Base-by-base conservation (phyloP, 2,329 filamentous ascomycete genomes). In the Bertia moriformis region DNA sequence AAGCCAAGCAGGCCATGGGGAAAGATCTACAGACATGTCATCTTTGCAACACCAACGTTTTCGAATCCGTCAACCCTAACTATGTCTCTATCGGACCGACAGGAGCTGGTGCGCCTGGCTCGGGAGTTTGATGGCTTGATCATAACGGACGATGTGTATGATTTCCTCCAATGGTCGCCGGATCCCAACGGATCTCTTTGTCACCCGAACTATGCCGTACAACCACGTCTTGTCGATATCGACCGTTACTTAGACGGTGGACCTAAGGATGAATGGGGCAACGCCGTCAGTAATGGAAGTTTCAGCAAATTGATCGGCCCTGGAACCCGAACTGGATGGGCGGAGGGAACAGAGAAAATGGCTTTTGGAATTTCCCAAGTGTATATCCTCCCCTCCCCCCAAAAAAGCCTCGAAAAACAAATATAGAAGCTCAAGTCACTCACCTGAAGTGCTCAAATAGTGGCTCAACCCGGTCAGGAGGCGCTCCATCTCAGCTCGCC, bases 131-230 rank as follows among this genome's bases (percentile, higher is more conserved):
- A 78, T 50, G 71, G 70, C 3, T 55, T 79, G 17, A 54, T 79
- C 40, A 60, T 77, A 13, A 65, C 66, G 4, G 74, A 79, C 49
- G 75, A 80, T 52, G 73, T 79, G 2, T 80, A 80, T 47, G 74
- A 79, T 49, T 67, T 72, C 43, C 56, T 79, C n/a, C 69, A 74
- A 50, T 79, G 73, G 73, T 60, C 66, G 2, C 49, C 61, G 0
- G 49, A 46, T 13, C 44, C 32, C 12, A 18, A 35, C 10, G 12
- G 10, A 7, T 15, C 32, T 7, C 10, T 35, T 35, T 7, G 7
- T 7, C 7, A 13, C 7, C 45, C 58, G 3, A 52, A 61, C n/a
- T 60, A 55, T 42, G 66, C 71, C 4, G 49, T 56, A 20, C 46
- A 72, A 5, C 72, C 74, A 14, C 65, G 75, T 1, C 51, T 79